phyloP scores from a whole-genome alignment of 805 yeast genomes.

The Zygosaccharomyces rouxii region DNA sequence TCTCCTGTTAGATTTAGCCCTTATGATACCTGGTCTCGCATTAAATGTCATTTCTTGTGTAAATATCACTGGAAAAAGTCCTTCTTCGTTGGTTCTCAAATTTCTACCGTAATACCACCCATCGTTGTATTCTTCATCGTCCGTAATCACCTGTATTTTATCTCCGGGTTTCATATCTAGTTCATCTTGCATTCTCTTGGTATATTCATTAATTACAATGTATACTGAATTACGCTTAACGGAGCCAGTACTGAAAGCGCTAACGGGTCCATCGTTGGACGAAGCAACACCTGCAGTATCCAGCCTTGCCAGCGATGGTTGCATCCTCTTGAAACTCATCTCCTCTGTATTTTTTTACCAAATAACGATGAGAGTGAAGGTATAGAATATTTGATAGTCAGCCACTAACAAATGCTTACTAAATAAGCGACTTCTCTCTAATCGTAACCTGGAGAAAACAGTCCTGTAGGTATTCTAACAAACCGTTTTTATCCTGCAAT shows the following conservation, averaged over 20 bases:
- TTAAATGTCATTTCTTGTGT: conserved; percentile 50
- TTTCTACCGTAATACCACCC: conserved; percentile 97
- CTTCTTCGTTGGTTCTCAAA: conserved; percentile 65
- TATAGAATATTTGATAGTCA: background rate
- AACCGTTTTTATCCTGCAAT: background rate
- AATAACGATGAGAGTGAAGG: background rate
- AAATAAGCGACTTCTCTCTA: background rate
- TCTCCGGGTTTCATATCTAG: conserved; percentile 77
- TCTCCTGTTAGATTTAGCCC: conserved; percentile 57
- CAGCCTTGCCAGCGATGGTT: conserved; percentile 14
- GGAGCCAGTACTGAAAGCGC: conserved; percentile 8
- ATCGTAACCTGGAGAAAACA: background rate
- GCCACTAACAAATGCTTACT: background rate
- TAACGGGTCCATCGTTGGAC: conserved; percentile 10
- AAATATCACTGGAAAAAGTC: conserved; percentile 86
- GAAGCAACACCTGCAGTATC: conserved; percentile 15
- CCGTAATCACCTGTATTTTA: conserved; percentile 80
- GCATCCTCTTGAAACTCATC: conserved; percentile 2
- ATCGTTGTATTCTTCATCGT: conserved; percentile 89
- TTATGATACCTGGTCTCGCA: conserved; percentile 41
- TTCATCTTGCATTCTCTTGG: conserved; percentile 87
- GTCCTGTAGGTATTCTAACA: background rate
- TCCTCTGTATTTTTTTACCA: background rate
- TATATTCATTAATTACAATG: conserved; percentile 79
- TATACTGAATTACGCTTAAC: conserved; percentile 28